Evolutionary conservation across 768 basidiomycete genomes (phyloP).

Genomic region (Tricholoma matsutake): DNA sequence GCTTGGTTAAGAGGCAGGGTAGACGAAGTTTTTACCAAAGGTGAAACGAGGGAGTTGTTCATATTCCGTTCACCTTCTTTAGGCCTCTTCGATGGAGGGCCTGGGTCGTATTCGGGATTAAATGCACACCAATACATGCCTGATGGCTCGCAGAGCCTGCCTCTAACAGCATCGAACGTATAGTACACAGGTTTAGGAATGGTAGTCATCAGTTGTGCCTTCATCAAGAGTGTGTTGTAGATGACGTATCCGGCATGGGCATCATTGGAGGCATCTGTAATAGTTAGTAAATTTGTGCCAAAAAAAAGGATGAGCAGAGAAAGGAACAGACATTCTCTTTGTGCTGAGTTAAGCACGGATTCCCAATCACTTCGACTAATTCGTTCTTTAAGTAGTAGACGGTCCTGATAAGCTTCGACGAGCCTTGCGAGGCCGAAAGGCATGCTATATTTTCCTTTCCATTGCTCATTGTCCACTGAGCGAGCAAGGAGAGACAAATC

Average conservation of each 20-base stretch:
- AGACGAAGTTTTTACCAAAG: neutral
- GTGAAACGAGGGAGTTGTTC: neutral
- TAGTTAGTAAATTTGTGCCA: constrained; percentile 8
- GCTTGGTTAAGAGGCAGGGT: neutral
- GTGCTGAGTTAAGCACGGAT: constrained; percentile 34
- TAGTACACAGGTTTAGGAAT: constrained; percentile 45
- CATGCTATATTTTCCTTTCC: constrained; percentile 67
- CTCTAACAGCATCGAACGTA: constrained; percentile 52
- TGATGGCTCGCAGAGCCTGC: constrained; percentile 41
- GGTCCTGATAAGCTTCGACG: constrained; percentile 56
- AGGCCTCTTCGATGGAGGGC: constrained; percentile 48
- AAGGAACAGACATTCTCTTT: constrained; percentile 59
- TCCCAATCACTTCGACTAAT: constrained; percentile 75
- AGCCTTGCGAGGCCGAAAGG: constrained; percentile 65
- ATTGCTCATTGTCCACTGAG: constrained; percentile 64
- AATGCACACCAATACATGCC: constrained; percentile 49
- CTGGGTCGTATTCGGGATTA: constrained; percentile 73
- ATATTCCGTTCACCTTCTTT: constrained; percentile 14
- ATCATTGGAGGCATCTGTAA: constrained; percentile 68
- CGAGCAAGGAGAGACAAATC: constrained; percentile 70
- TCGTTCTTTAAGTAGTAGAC: constrained; percentile 53
- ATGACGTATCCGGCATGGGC: constrained; percentile 60
- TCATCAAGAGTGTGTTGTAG: constrained; percentile 42
- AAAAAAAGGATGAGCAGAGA: neutral
- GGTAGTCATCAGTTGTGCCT: constrained; percentile 35